These are phyloP conservation scores for Leccinum sublutescens DNA, from an alignment of 768 basidiomycete genomes.

Conservation along the genomic window DNA sequence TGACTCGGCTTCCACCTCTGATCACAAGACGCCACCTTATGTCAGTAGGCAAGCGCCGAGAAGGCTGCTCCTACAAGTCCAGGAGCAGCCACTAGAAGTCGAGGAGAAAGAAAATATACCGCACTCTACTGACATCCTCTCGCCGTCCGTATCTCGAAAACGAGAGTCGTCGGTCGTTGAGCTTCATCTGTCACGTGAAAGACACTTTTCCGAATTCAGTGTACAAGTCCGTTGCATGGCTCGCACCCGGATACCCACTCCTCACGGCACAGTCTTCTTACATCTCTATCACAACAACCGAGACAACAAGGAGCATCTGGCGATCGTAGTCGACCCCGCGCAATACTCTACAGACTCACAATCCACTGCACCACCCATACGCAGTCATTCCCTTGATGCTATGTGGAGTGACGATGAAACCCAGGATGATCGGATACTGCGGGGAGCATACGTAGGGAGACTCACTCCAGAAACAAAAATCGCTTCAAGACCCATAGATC, in stretches of 20 bases:
- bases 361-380: constrained; percentile 55
- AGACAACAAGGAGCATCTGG: constrained; percentile 94
- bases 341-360: constrained; percentile 60
- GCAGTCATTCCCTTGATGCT: constrained; percentile 78
- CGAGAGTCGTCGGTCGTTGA: constrained; percentile 30
- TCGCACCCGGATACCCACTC: constrained; percentile 95
- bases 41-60: constrained; percentile 77
- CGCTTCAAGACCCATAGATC: constrained; percentile 38
- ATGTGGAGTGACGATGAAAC: constrained; percentile 86
- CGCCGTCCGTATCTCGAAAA: constrained; percentile 35
- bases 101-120: constrained; percentile 51
- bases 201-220: neutral
- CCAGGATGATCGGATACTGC: constrained; percentile 86
- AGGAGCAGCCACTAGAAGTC: constrained; percentile 29
- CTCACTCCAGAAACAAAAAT: constrained; percentile 56
- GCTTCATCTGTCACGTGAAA: constrained; percentile 12
- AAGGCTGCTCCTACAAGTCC: constrained; percentile 47
- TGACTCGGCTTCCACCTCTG: constrained; percentile 35
- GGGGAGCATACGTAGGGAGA: constrained; percentile 91
- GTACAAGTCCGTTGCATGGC: constrained; percentile 92
- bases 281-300: constrained; percentile 93
- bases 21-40: constrained; percentile 54
- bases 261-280: constrained; percentile 89
- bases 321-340: constrained; percentile 89
- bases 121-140: constrained; percentile 37